Conservation (phyloP, 1,284 basidiomycete genomes). For the Tylopilus sp. region DNA sequence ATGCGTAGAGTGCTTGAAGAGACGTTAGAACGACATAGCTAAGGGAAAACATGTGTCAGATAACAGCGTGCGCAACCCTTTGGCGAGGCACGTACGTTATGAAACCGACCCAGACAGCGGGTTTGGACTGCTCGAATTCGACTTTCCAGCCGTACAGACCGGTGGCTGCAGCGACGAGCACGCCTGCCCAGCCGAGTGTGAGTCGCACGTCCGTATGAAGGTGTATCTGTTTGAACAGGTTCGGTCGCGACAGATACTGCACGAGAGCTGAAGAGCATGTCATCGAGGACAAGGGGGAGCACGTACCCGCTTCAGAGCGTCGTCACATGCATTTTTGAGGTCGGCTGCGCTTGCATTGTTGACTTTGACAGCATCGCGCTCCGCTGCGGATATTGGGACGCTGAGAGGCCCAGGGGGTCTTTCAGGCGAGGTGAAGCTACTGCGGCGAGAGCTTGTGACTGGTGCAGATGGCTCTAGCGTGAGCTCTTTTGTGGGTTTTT, state of each 20-base stretch:
- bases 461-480: constrained; percentile 12
- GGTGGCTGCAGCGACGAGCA: constrained; percentile 76
- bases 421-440: constrained; percentile 38
- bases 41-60: background rate
- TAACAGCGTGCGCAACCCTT: background rate
- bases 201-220: constrained; percentile 84
- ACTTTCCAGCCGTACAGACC: constrained; percentile 80
- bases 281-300: background rate
- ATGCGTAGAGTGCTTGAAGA: constrained; percentile 72
- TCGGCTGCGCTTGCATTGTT: constrained; percentile 81
- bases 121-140: constrained; percentile 84
- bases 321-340: constrained; percentile 88
- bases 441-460: constrained; percentile 23
- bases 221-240: constrained; percentile 81
- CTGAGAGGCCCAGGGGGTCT: constrained; percentile 53
- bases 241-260: constrained; percentile 75
- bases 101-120: constrained; percentile 73
- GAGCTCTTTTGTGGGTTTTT: constrained; percentile 17
- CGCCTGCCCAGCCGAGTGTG: constrained; percentile 78
- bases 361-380: constrained; percentile 71
- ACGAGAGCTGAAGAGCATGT: constrained; percentile 2
- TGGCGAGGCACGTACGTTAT: constrained; percentile 51
- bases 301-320: constrained; percentile 84
- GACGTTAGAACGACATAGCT: constrained; percentile 74
- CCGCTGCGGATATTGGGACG: constrained; percentile 41